These are phyloP conservation scores for Globisporangium canariense DNA, from an alignment of 352 stramenopile genomes.

Conservation along the genomic window DNA sequence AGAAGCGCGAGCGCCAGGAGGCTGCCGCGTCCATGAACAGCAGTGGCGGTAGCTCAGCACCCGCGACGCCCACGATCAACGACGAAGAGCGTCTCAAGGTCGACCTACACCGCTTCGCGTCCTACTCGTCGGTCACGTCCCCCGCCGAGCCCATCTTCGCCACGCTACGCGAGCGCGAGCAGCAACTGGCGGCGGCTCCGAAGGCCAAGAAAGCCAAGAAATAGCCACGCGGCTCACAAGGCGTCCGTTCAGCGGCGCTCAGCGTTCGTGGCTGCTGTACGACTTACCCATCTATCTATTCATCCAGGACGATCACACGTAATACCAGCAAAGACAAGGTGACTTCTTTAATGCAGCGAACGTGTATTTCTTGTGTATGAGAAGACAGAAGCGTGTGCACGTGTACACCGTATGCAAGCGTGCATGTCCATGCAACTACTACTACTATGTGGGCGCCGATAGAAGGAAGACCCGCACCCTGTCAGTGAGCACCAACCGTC, in stretches of 20 bases:
- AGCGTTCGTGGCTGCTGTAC: background rate
- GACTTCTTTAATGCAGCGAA: background rate
- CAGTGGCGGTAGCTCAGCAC: background rate
- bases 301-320: background rate
- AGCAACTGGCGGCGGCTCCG: constrained; percentile 18
- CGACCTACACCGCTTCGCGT: constrained; percentile 61
- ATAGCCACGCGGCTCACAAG: constrained; percentile 13
- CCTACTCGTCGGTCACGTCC: constrained; percentile 65
- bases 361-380: background rate
- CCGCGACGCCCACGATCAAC: constrained; percentile 22
- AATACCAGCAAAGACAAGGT: no score
- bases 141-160: constrained; percentile 47
- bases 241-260: constrained; percentile 18
- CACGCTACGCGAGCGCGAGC: constrained; percentile 26
- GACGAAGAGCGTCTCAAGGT: constrained; percentile 59
- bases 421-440: constrained; percentile 5
- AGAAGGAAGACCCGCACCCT: background rate
- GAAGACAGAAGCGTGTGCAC: background rate
- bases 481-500: background rate
- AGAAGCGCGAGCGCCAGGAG: constrained; percentile 58
- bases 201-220: constrained; percentile 30
- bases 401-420: background rate
- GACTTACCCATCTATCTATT: constrained; percentile 15
- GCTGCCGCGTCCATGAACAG: constrained; percentile 12
- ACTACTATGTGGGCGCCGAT: background rate